phyloP scores from a whole-genome alignment of 2,329 filamentous ascomycete species.

The Amauroascus verrucosus region DNA sequence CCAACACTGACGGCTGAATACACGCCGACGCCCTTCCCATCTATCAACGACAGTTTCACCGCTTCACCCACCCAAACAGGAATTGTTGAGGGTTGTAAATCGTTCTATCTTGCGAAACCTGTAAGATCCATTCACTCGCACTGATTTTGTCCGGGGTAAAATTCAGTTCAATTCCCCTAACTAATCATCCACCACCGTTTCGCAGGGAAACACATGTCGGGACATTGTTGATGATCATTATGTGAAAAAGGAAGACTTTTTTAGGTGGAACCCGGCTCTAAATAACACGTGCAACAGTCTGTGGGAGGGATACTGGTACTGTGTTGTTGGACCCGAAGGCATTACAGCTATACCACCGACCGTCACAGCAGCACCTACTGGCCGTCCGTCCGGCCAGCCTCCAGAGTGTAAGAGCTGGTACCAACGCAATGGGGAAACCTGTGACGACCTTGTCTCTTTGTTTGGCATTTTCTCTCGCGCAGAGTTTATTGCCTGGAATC shows the following conservation, averaged over 20 bases:
- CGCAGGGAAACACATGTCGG: slow-evolving; percentile 3
- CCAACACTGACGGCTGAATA: slow-evolving; percentile 6
- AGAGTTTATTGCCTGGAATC: slow-evolving; percentile 9
- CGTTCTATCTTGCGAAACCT: slow-evolving; percentile 2
- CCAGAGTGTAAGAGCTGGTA: slow-evolving; percentile 17
- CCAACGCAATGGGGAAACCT: slow-evolving; percentile 16
- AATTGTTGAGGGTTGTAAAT: neutral
- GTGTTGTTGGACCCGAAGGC: neutral
- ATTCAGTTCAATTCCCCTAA: neutral
- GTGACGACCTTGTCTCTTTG: slow-evolving; percentile 14
- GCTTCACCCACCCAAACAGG: slow-evolving; percentile 7
- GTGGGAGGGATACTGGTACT: slow-evolving; percentile 11
- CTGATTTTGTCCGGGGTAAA: neutral
- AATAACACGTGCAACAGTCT: slow-evolving; percentile 6
- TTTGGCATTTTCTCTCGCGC: slow-evolving; percentile 16
- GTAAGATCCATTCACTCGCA: neutral
- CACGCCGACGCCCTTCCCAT: slow-evolving; percentile 6
- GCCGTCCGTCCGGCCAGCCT: slow-evolving; percentile 8
- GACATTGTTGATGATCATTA: neutral
- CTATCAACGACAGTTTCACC: slow-evolving; percentile 9
- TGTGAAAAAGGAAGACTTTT: slow-evolving; percentile 8
- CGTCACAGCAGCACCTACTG: slow-evolving; percentile 11
- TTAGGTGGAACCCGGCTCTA: slow-evolving; percentile 10
- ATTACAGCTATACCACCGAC: slow-evolving; percentile 16
- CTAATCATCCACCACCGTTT: neutral